These are phyloP conservation scores for Neocatenulostroma microsporum DNA, from an alignment of 2,329 filamentous ascomycete species.

Conservation along the genomic window DNA sequence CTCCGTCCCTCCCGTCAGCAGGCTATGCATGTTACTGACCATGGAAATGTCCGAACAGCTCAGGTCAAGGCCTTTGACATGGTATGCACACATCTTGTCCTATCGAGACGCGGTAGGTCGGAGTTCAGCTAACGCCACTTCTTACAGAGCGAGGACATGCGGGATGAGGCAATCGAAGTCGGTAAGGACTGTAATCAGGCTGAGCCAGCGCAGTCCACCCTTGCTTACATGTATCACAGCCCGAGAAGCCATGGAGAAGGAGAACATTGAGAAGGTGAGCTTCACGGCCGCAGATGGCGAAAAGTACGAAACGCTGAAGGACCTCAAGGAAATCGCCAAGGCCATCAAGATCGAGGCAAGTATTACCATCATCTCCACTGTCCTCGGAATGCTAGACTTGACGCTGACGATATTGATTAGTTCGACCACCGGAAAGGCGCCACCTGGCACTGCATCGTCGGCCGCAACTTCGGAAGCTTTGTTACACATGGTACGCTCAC, in stretches of 20 bases:
- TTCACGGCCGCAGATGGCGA: background rate
- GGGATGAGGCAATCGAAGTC: constrained; percentile 88
- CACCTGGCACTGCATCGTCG: constrained; percentile 99
- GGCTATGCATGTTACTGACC: no score
- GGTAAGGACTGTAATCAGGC: no score
- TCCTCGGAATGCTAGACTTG: no score
- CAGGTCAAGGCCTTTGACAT: constrained; percentile 98
- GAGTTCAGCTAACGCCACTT: background rate
- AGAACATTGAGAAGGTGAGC: constrained; percentile 61
- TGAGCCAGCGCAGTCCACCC: no score
- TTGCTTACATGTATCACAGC: constrained; percentile 38
- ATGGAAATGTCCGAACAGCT: no score
- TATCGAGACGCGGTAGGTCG: background rate
- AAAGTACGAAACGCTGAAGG: constrained; percentile 6
- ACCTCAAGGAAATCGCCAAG: constrained; percentile 75
- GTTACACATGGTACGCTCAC: constrained; percentile 80
- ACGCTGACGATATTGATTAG: no score
- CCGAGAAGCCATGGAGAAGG: constrained; percentile 64
- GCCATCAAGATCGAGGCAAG: constrained; percentile 86
- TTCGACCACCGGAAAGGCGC: constrained; percentile 96
- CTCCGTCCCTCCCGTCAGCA: no score
- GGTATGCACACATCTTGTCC: constrained; percentile 50
- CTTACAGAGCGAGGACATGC: constrained; percentile 86
- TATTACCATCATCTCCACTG: background rate
- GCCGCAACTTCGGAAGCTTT: constrained; percentile 97